Conservation (phyloP, 139 green algal genomes). For the Nannochloris sp. region DNA sequence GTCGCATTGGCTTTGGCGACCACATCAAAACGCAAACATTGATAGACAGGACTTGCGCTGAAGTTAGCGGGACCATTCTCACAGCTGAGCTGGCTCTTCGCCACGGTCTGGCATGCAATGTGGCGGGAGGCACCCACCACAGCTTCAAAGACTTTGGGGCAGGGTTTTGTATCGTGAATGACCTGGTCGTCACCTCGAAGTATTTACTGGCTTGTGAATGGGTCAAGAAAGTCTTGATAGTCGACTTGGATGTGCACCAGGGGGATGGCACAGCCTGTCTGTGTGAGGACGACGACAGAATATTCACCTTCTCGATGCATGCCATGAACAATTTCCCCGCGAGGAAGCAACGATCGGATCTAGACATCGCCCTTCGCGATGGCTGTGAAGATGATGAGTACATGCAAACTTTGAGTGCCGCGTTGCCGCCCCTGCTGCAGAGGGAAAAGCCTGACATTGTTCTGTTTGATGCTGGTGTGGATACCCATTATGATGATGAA, state of each 20-base stretch:
- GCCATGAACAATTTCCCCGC: constrained; percentile 75
- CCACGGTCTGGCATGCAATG: constrained; percentile 70
- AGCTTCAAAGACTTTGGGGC: constrained; percentile 51
- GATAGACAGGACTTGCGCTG: constrained; percentile 35
- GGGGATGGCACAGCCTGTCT: constrained; percentile 60
- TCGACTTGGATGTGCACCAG: constrained; percentile 91
- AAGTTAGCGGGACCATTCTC: constrained; percentile 69
- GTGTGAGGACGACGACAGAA: constrained; percentile 21
- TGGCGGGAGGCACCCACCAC: constrained; percentile 78
- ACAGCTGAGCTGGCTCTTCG: constrained; percentile 74
- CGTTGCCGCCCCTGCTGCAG: constrained; percentile 40
- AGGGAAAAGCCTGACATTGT: constrained; percentile 65
- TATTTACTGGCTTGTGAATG: constrained; percentile 32
- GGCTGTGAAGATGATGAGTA: constrained; percentile 54
- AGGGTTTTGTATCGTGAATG: constrained; percentile 86
- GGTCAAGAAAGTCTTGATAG: constrained; percentile 53
- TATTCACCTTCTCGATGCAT: constrained; percentile 71
- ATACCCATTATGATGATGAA: constrained; percentile 57
- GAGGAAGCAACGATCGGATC: constrained; percentile 56
- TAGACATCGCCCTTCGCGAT: constrained; percentile 68
- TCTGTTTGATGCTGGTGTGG: constrained; percentile 81
- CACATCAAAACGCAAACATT: constrained; percentile 21
- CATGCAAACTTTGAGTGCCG: constrained; percentile 29
- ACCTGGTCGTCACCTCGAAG: constrained; percentile 63
- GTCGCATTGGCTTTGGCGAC: constrained; percentile 51